These are phyloP conservation scores for Exophiala sp. DNA, from an alignment of 2,329 filamentous ascomycete species.

Conservation along the genomic window DNA sequence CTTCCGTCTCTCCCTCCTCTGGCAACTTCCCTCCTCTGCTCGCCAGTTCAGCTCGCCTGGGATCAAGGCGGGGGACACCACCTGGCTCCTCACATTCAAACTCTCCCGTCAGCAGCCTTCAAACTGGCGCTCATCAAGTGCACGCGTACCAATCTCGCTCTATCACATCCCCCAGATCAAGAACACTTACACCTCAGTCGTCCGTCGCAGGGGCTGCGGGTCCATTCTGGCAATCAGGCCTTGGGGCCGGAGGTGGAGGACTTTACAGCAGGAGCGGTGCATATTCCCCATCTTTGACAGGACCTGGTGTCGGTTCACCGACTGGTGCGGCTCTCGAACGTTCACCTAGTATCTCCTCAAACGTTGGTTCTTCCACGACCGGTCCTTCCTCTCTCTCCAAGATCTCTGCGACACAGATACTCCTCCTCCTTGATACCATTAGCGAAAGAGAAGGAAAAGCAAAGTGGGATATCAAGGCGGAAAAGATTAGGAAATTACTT, in stretches of 20 bases:
- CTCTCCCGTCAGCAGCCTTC: slow-evolving; percentile 53
- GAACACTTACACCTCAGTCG: slow-evolving; percentile 54
- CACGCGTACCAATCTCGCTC: slow-evolving; percentile 38
- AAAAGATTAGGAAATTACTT: slow-evolving; percentile 91
- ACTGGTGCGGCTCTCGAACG: slow-evolving; percentile 37
- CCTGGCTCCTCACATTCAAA: slow-evolving; percentile 31
- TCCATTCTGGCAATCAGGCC: slow-evolving; percentile 46
- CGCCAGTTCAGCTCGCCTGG: slow-evolving; percentile 15
- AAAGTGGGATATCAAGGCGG: slow-evolving; percentile 89
- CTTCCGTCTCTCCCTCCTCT: slow-evolving; percentile 12
- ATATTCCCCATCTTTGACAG: slow-evolving; percentile 58
- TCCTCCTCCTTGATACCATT: slow-evolving; percentile 87
- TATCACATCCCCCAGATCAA: slow-evolving; percentile 54
- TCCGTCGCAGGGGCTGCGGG: slow-evolving; percentile 55
- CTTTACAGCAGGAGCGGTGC: slow-evolving; percentile 51
- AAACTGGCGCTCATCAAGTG: slow-evolving; percentile 53
- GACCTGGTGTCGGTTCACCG: slow-evolving; percentile 52
- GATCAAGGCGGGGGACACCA: slow-evolving; percentile 16
- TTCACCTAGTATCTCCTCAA: slow-evolving; percentile 18
- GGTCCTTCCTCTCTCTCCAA: slow-evolving; percentile 70
- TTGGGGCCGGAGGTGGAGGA: slow-evolving; percentile 51
- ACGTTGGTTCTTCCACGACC: slow-evolving; percentile 42
- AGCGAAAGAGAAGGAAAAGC: slow-evolving; percentile 88
- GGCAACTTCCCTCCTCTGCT: slow-evolving; percentile 15
- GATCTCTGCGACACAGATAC: slow-evolving; percentile 93